Evolutionary conservation across 2,329 filamentous ascomycete species (phyloP), one percentile per base, ranked within the genome.

Genomic region (Aspergillus melleus): DNA sequence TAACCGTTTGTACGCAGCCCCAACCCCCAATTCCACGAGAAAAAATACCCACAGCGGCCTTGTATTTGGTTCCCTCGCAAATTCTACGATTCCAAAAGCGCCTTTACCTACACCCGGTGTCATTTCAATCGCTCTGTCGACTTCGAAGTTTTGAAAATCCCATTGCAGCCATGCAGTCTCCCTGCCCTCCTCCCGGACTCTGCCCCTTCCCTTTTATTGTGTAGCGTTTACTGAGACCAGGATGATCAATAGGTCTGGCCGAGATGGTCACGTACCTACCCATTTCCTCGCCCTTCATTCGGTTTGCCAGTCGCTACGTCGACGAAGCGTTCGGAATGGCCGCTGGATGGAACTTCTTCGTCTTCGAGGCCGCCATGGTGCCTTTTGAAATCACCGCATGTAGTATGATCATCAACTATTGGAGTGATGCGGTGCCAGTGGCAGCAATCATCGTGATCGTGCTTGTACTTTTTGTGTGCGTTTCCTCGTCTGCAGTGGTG

Each of bases 311-410:
- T 52, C 74, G 77, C 10, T 82, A 78, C 66, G 80, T 82, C 46
- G 80, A 83, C 59, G 77, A 79, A 47, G 79, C 80, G 16, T 77
- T 82, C 54, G 79, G 79, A 5, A 75, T 81, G 53, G 77, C 78
- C 22, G 76, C 76, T 19, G 79, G 78, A 4, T 82, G 79, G 72
- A 83, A 83, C 62, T 83, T 82, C 66, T 83, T 83, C 68, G 68
- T 84, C 52, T 81, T 81, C 59, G 78, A 82, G 70, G 81, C 79
- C 6, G 74, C 79, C 6, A 70, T 83, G 52, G 79, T 84, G 3
- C 82, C 82, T 0, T 84, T 83, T 56, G 82, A 84, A 64, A 78
- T 83, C 47, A 79, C 80, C 12, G 81, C 81, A 4, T 76, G 81
- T 67, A 82, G 78, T 57, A 69, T 82, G 53, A 80, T 84, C 22